Conservation (phyloP, 768 basidiomycete genomes). For the Phanerodontia chrysosporium region DNA sequence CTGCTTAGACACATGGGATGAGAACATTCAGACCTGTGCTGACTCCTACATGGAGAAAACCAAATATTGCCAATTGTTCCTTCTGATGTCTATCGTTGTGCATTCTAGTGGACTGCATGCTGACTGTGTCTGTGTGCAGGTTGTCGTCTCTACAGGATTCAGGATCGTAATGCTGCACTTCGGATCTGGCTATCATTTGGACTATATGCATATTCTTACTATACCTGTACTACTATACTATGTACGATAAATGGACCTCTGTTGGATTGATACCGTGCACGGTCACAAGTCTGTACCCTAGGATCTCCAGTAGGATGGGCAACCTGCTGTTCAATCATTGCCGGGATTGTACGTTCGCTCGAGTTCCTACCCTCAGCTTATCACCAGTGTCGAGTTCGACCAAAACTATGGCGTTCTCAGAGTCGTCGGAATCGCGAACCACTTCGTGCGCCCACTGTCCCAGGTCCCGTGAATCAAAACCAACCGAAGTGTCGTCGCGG, state of each 20-base stretch:
- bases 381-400: too few relatives aligned
- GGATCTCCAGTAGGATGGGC: too few relatives aligned
- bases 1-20: slow-evolving; percentile 35
- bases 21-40: slow-evolving; percentile 68
- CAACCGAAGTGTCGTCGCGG: too few relatives aligned
- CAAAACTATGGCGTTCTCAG: too few relatives aligned
- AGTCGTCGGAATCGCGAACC: too few relatives aligned
- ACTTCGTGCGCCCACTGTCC: too few relatives aligned
- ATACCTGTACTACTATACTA: background rate
- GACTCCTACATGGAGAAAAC: slow-evolving; percentile 51
- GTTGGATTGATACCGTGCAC: too few relatives aligned
- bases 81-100: slow-evolving; percentile 20
- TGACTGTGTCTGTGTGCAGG: background rate
- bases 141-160: background rate
- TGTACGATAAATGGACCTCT: slow-evolving; percentile 5
- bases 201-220: background rate
- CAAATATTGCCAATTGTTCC: slow-evolving; percentile 48
- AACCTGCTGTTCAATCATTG: too few relatives aligned
- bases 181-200: background rate
- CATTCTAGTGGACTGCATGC: background rate
- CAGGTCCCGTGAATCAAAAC: too few relatives aligned
- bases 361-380: too few relatives aligned
- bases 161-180: background rate
- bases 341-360: too few relatives aligned
- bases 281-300: too few relatives aligned